Base-by-base conservation (phyloP, 768 basidiomycete species). In the Dendrothele bispora region DNA sequence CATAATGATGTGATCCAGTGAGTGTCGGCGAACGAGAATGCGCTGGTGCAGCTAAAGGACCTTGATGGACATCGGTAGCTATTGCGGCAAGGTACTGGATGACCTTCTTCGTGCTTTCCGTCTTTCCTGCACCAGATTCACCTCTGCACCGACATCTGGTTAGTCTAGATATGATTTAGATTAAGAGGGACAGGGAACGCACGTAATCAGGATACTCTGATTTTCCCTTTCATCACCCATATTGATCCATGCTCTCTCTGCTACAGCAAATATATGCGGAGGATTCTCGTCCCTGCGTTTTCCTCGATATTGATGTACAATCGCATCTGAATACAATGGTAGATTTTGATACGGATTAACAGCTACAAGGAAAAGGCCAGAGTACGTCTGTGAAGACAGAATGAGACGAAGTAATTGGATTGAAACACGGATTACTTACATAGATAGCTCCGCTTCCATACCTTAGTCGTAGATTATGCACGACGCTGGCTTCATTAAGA, bases 1-100 rank as follows among this genome's bases (percentile, higher is more conserved):
- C 67, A 51, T 75, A 79, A 3, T 80, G 70, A 4, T 63, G 59
- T 1, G 81, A 68, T 2, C 74, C 67, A 26, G 80, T 67, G 11
- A 88, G 63, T 2, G 85, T 86, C 2, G 84, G 74, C 4, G 86
- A 78, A 39, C 82, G 82, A 7, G 85, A 80, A 61, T 90, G 87
- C 0, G 86, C 79, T 18, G 78, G 67, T 3, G 75, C 61, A 14
- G 75, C 61, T n/a, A n/a, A n/a, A 7, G 80, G 72, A 15, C 72
- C 69, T 38, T 46, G 45, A 57, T 89, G 81, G 2, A 79, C 73
- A 57, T 94, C 91, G 10, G 91, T 83, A 2, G 97, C 97, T 56
- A 98, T 98, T 6, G 97, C 92, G 1, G 97, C 95, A 34, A 99
- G 83, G 68, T 98, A 99, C 65, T 98, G 97, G 46, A 99, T 99